These are phyloP conservation scores for Ostreobium quekettii DNA, from an alignment of 139 green algal species.

Conservation along the genomic window DNA sequence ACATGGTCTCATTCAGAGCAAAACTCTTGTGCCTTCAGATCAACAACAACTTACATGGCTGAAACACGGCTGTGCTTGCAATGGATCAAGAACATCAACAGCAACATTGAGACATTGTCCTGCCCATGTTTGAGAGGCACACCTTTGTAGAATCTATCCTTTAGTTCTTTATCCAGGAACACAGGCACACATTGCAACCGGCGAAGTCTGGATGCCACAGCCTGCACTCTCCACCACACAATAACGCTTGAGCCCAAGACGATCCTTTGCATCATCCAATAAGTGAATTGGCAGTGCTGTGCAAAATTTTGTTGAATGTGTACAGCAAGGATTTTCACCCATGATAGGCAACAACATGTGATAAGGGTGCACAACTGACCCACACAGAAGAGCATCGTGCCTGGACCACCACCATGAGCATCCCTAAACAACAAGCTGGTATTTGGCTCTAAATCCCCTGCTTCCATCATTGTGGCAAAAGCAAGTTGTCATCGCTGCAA, in stretches of 20 bases:
- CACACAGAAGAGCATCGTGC: too few species aligned
- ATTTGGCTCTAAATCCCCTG: too few species aligned
- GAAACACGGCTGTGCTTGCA: not conserved
- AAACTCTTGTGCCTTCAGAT: not conserved
- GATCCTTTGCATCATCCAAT: not conserved
- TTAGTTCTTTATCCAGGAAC: slow-evolving; percentile 77
- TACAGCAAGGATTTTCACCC: not conserved
- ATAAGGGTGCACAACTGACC: slow-evolving; percentile 3
- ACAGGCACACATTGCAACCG: slow-evolving; percentile 82
- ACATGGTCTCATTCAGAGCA: not conserved
- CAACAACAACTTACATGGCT: not conserved
- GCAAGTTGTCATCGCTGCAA: too few species aligned
- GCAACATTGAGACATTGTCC: not conserved
- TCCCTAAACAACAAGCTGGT: too few species aligned
- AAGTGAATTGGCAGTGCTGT: not conserved
- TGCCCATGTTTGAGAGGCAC: not conserved
- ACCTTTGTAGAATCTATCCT: slow-evolving; percentile 88
- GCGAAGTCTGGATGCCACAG: slow-evolving; percentile 11
- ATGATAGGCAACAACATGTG: not conserved
- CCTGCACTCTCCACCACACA: not conserved
- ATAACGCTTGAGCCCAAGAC: not conserved
- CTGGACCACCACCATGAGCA: too few species aligned
- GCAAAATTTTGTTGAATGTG: not conserved
- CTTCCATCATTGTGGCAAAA: too few species aligned
- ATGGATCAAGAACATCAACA: not conserved